Evolutionary conservation across 345 rosid species (phyloP).

Genomic region (Hypericum perforatum): DNA sequence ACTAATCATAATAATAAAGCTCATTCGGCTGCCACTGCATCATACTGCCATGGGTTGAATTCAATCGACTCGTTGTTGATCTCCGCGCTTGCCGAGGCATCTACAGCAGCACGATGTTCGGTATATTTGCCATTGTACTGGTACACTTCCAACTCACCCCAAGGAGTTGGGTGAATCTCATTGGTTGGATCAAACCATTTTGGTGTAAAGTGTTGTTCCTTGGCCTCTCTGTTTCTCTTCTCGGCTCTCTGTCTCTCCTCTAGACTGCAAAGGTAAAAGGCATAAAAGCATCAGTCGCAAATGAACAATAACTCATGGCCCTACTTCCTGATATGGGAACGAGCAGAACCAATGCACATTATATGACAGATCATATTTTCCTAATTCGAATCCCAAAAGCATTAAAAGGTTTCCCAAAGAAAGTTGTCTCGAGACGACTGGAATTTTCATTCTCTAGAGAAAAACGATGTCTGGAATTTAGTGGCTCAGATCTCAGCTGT

Average conservation of each 20-base stretch:
- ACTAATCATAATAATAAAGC: not conserved
- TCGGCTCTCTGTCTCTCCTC: conserved; percentile 77
- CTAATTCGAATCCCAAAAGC: too few species aligned
- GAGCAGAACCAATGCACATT: too few species aligned
- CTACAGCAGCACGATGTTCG: conserved; percentile 38
- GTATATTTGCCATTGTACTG: conserved; percentile 52
- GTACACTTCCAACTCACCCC: conserved; percentile 67
- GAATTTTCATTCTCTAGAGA: too few species aligned
- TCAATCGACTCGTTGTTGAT: conserved; percentile 33
- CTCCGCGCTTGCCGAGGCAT: conserved; percentile 32
- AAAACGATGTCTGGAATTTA: too few species aligned
- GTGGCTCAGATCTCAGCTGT: too few species aligned
- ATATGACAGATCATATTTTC: too few species aligned
- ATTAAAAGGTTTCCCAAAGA: too few species aligned
- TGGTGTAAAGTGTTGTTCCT: conserved; percentile 45
- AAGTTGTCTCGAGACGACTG: too few species aligned
- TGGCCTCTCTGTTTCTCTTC: conserved; percentile 52
- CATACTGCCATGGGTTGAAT: conserved; percentile 74
- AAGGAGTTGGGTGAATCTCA: conserved; percentile 51
- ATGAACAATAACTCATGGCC: not conserved
- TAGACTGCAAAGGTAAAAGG: conserved; percentile 29
- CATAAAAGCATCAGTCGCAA: not conserved
- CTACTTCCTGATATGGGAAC: too few species aligned
- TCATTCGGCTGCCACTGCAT: conserved; percentile 49
- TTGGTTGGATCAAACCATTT: conserved; percentile 65